Conservation (phyloP, 192 early-diverging fungal species). For the Kappamyces sp. region DNA sequence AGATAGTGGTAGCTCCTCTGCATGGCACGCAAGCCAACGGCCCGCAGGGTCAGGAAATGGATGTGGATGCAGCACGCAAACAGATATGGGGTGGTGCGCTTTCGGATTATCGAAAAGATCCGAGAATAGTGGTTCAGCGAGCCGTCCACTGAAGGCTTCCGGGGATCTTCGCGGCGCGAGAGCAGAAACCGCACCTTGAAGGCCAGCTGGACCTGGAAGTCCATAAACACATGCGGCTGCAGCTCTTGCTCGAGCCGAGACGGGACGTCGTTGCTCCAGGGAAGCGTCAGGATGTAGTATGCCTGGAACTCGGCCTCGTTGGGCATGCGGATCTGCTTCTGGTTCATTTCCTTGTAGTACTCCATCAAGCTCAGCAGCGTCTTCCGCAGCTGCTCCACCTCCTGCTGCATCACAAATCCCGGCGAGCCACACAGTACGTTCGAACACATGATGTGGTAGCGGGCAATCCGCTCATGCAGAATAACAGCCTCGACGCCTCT, state of each 20-base stretch:
- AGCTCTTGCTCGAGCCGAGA: constrained; percentile 56
- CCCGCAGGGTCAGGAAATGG: constrained; percentile 68
- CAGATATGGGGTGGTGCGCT: constrained; percentile 56
- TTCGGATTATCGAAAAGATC: constrained; percentile 66
- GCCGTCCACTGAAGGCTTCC: constrained; percentile 25
- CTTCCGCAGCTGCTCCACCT: constrained; percentile 84
- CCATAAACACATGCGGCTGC: constrained; percentile 45
- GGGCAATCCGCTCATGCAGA: constrained; percentile 75
- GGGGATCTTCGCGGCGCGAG: constrained; percentile 43
- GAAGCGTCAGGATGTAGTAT: constrained; percentile 73
- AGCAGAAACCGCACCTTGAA: constrained; percentile 58
- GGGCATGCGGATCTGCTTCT: constrained; percentile 41
- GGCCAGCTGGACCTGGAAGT: constrained; percentile 64
- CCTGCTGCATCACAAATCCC: constrained; percentile 70
- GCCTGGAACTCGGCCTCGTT: constrained; percentile 91
- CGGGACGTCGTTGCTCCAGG: constrained; percentile 66
- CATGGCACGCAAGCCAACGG: constrained; percentile 68
- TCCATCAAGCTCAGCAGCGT: constrained; percentile 78
- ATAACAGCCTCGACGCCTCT: constrained; percentile 59
- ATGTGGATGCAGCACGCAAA: constrained; percentile 73
- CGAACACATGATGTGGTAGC: constrained; percentile 76
- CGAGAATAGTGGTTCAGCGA: constrained; percentile 53
- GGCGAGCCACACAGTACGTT: constrained; percentile 65
- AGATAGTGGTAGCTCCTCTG: constrained; percentile 48
- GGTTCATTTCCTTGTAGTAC: constrained; percentile 74